A percentile compares a stretch with the other conserved stretches of the same genome.
phyloP scores from a whole-genome alignment of 2,329 filamentous ascomycete genomes.

The Calonectria hongkongensis region DNA sequence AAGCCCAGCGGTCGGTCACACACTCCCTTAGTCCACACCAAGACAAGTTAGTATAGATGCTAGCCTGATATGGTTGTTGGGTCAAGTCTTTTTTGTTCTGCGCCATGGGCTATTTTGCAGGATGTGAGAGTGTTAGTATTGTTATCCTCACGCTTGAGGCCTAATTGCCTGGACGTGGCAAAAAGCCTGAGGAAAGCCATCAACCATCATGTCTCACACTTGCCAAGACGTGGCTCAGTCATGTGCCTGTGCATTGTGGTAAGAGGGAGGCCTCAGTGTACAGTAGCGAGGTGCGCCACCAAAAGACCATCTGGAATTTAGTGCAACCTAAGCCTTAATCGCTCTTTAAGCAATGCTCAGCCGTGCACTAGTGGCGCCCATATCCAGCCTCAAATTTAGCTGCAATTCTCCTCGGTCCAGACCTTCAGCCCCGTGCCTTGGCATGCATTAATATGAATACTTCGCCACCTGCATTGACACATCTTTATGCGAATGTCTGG shows the following conservation, averaged over 20 bases:
- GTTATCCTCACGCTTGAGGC: no score
- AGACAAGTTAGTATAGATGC: no score
- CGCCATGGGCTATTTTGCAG: no score
- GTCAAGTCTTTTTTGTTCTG: no score
- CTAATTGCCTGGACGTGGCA: no score
- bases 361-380: not conserved
- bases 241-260: not conserved
- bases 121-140: no score
- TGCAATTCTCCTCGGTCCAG: not conserved
- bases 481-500: not conserved
- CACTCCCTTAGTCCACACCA: no score
- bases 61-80: no score
- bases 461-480: not conserved
- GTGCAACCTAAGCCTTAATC: not conserved
- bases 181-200: not conserved
- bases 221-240: not conserved
- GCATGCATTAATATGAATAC: not conserved
- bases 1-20: no score
- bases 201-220: not conserved
- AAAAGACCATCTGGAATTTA: not conserved
- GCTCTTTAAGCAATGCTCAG: no score
- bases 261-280: not conserved
- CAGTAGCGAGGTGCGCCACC: not conserved
- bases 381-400: constrained; percentile 10
- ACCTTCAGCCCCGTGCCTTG: constrained; percentile 15